Percentiles rank a stretch among this genome's conserved stretches.
phyloP scores from a whole-genome alignment of 2,329 filamentous ascomycete genomes.

The Aspergillus persii region DNA sequence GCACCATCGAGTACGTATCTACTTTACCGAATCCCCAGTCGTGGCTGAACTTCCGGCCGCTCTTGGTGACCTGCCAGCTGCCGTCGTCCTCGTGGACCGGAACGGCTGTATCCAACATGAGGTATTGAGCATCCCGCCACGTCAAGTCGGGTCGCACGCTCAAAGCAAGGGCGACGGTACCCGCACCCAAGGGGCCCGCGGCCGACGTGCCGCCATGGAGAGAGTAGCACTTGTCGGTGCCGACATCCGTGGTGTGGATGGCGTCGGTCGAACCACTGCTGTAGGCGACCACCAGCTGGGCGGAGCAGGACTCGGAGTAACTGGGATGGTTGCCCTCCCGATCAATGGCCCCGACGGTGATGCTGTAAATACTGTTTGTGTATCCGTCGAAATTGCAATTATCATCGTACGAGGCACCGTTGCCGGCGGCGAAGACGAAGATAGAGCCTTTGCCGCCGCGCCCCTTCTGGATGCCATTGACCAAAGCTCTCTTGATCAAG shows the following conservation, averaged over 20 bases:
- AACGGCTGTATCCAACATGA: slow-evolving; percentile 79
- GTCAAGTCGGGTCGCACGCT: slow-evolving; percentile 80
- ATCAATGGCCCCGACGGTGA: slow-evolving; percentile 92
- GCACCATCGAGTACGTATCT: slow-evolving; percentile 80
- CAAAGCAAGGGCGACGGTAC: slow-evolving; percentile 85
- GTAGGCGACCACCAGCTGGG: slow-evolving; percentile 92
- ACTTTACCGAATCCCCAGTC: slow-evolving; percentile 95
- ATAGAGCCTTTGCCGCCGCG: slow-evolving; percentile 81
- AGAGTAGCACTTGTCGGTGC: slow-evolving; percentile 71
- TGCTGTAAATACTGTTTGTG: slow-evolving; percentile 98
- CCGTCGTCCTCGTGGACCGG: slow-evolving; percentile 70
- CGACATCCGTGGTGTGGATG: slow-evolving; percentile 96
- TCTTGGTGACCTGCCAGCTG: slow-evolving; percentile 77
- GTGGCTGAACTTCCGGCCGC: slow-evolving; percentile 87
- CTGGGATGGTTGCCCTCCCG: slow-evolving; percentile 84
- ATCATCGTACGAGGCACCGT: slow-evolving; percentile 80
- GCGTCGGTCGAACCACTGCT: slow-evolving; percentile 85
- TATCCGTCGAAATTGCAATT: slow-evolving; percentile 99
- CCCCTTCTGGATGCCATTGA: slow-evolving; percentile 87
- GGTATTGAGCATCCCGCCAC: slow-evolving; percentile 93
- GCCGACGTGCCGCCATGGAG: slow-evolving; percentile 94
- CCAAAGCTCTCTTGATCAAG: slow-evolving; percentile 83
- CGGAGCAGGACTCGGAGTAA: slow-evolving; percentile 95
- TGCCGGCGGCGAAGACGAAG: slow-evolving; percentile 95
- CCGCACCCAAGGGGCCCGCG: slow-evolving; percentile 86